A percentile compares a stretch with the other conserved stretches of the same genome.
Conservation (phyloP, 106 monocot species). For the Xerophyta viscosa region DNA sequence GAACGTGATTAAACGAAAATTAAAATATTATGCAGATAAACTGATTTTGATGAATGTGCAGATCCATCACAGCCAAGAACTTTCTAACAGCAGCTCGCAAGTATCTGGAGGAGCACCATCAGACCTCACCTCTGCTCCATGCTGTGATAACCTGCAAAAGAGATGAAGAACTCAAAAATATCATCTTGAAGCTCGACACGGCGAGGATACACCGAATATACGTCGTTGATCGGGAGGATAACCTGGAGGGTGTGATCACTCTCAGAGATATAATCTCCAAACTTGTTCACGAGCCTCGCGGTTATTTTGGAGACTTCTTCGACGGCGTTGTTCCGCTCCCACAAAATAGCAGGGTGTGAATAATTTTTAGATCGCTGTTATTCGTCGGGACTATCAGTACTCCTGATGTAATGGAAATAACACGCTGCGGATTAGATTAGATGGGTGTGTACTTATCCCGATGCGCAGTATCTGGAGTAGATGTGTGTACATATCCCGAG, state of each 20-base stretch:
- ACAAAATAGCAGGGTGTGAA: constrained; percentile 65
- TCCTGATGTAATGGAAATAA: too few species aligned
- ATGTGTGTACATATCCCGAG: too few species aligned
- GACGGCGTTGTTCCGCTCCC: constrained; percentile 90
- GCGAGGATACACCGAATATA: constrained; percentile 80
- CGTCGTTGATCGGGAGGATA: constrained; percentile 49
- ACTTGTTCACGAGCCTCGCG: constrained; percentile 83
- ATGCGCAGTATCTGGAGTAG: too few species aligned
- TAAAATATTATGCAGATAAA: neutral
- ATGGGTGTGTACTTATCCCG: too few species aligned
- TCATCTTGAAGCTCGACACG: constrained; percentile 61
- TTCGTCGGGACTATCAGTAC: too few species aligned
- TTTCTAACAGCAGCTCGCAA: constrained; percentile 59
- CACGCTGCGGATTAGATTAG: too few species aligned
- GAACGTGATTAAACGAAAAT: too few species aligned
- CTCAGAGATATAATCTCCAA: constrained; percentile 94
- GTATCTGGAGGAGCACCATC: constrained; percentile 50
- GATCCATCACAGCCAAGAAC: constrained; percentile 75
- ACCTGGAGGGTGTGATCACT: constrained; percentile 79
- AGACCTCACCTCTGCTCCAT: constrained; percentile 48
- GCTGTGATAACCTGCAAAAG: constrained; percentile 73
- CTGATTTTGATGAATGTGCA: constrained; percentile 9
- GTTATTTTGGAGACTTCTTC: constrained; percentile 95
- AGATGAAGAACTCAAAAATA: constrained; percentile 65
- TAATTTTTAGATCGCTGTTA: too few species aligned